phyloP scores from a whole-genome alignment of 1,139 yeast species.

The Yamadazyma pseudoaaseri region DNA sequence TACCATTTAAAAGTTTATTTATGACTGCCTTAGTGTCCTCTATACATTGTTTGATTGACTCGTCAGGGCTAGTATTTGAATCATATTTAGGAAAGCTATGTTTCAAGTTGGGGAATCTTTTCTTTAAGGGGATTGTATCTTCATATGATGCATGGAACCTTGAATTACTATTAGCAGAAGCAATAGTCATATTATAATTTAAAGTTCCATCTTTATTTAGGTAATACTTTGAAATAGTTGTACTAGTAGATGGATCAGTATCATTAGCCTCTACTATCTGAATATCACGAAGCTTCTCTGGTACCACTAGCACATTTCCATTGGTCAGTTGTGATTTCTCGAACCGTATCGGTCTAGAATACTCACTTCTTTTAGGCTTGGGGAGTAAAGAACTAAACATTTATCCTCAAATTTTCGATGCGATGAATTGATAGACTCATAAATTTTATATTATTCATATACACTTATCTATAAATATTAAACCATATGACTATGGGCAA shows the following conservation, averaged over 20 bases:
- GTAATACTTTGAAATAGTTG: constrained; percentile 18
- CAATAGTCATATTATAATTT: constrained; percentile 24
- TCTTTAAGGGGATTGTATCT: constrained; percentile 43
- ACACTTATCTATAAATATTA: too few relatives aligned
- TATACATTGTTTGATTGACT: constrained; percentile 23
- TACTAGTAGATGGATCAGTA: background rate
- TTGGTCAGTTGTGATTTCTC: constrained; percentile 1
- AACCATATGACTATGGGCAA: too few relatives aligned
- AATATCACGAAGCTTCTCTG: constrained; percentile 2
- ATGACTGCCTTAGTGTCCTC: constrained; percentile 30
- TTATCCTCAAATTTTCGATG: too few relatives aligned
- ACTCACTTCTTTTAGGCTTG: constrained; percentile 25
- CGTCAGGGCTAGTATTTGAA: constrained; percentile 28
- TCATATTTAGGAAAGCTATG: constrained; percentile 40
- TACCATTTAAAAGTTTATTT: constrained; percentile 19
- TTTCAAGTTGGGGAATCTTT: constrained; percentile 36
- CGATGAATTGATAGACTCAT: background rate
- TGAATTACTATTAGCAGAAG: constrained; percentile 16
- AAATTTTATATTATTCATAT: too few relatives aligned
- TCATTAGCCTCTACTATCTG: constrained; percentile 1
- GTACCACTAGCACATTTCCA: constrained; percentile 6
- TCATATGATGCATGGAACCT: constrained; percentile 30
- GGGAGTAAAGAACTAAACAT: constrained; percentile 38
- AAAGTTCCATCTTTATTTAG: constrained; percentile 29
- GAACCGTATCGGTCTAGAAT: constrained; percentile 10